Evolutionary conservation across 129 eudicot genomes (phyloP), one percentile per base, ranked within the genome.

Genomic region (Chrysanthemum makinoi): DNA sequence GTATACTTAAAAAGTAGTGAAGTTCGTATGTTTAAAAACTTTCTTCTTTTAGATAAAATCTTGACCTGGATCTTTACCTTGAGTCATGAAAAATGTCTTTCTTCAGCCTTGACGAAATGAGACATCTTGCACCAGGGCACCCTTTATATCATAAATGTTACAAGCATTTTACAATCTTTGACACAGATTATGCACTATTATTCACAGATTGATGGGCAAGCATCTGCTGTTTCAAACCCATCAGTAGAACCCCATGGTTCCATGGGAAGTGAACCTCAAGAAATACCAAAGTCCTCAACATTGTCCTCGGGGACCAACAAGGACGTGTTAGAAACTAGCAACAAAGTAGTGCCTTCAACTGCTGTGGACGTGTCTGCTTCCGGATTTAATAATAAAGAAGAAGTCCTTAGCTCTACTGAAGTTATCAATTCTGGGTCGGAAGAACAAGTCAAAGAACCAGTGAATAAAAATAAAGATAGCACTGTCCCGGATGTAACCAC

Each of bases 151-250:
- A 17, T 62, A 33, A 69, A 26, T 5, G 55, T 6, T 43, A 48
- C 4, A 30, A 35, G 18, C 46, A 46, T 67, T 16, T 51, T 5
- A 76, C 63, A 58, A 65, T 58, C 64, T 77, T 53, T 57, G 68
- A 67, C 63, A 6, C 80, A 18, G 22, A 39, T 67, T 39, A 60
- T 10, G 50, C 69, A 3, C 49, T 43, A 39, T 80, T 49, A 53
- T 77, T 63, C 69, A 50, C 83, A 87, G 91, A 79, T 69, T 75
- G 68, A 48, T 57, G 77, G 76, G 69, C 77, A 69, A 55, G 55
- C 75, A 17, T 65, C 73, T 19, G 53, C 81, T 68, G 81, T 70
- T 54, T 78, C 83, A 52, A 72, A 65, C 78, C 63, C 75, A 69
- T 48, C 68, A 30, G 75, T 33, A 53, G 82, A 49, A 55, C 63